A percentile compares a stretch with the other conserved stretches of the same genome.
These are phyloP conservation scores for Teunomyces pallodes DNA, from an alignment of 805 yeast species.

Conservation along the genomic window DNA sequence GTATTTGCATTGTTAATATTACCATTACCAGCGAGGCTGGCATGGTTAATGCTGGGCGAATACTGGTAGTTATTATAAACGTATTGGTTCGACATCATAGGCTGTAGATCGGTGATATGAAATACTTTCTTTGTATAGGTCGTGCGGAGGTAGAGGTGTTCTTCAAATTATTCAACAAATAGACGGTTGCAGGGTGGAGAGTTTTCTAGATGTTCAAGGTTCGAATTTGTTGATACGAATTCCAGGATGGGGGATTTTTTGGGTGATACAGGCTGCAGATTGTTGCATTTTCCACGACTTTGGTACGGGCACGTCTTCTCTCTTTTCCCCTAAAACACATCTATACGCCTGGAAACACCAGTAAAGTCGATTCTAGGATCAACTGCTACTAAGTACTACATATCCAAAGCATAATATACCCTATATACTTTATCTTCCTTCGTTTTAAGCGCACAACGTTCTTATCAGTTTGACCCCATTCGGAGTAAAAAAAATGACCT, in stretches of 20 bases:
- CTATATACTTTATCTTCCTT: background rate
- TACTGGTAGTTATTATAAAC: constrained; percentile 32
- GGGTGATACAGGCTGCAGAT: constrained; percentile 3
- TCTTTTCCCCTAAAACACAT: background rate
- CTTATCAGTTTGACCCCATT: background rate
- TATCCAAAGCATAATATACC: no score
- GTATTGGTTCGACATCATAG: constrained; percentile 35
- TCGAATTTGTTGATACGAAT: constrained; percentile 2
- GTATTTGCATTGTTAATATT: constrained; percentile 11
- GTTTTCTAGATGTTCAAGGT: background rate
- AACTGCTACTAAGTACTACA: no score
- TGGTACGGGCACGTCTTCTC: background rate
- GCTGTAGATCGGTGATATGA: background rate
- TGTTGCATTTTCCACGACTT: constrained; percentile 1
- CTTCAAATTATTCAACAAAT: background rate
- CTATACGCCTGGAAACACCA: background rate
- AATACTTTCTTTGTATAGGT: background rate
- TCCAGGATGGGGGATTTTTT: background rate
- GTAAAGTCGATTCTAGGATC: background rate
- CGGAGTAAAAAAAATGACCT: background rate
- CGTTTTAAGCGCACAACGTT: background rate
- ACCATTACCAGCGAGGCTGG: constrained; percentile 7
- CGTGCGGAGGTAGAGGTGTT: background rate
- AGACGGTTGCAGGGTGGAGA: background rate
- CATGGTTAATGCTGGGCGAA: constrained; percentile 28